Conservation (phyloP, 129 eudicot genomes). For the Logfia minima region DNA sequence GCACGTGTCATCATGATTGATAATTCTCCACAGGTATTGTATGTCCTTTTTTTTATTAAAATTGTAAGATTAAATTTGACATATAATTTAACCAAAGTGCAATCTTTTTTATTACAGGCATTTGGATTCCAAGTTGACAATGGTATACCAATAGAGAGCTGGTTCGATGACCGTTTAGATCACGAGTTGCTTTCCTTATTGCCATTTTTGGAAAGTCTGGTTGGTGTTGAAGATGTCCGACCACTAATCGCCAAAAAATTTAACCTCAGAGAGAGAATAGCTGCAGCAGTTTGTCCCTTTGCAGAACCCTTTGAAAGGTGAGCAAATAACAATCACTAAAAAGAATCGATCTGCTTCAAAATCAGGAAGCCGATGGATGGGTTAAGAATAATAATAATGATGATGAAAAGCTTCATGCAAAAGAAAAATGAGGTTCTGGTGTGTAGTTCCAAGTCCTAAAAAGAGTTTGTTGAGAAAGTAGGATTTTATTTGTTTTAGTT, state of each 20-base stretch:
- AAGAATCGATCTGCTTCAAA: constrained; percentile 16
- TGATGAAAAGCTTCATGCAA: constrained; percentile 10
- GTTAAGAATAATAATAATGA: constrained; percentile 22
- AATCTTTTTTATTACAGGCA: constrained; percentile 50
- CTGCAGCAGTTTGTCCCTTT: constrained; percentile 69
- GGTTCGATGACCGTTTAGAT: constrained; percentile 90
- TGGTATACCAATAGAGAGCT: constrained; percentile 97
- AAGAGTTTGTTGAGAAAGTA: constrained; percentile 9
- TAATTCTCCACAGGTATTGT: constrained; percentile 95
- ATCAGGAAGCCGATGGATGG: not conserved
- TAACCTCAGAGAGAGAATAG: constrained; percentile 70
- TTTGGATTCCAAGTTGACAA: constrained; percentile 99
- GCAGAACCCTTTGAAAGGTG: constrained; percentile 46
- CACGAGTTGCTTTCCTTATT: constrained; percentile 61
- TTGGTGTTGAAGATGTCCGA: constrained; percentile 88
- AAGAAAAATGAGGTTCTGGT: constrained; percentile 15
- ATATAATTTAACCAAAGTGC: not conserved
- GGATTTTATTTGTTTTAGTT: constrained; percentile 20
- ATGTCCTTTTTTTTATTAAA: not conserved
- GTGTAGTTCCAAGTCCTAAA: constrained; percentile 22
- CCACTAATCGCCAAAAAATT: constrained; percentile 70
- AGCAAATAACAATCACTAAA: not conserved
- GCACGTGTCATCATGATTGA: constrained; percentile 84
- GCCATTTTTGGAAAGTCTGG: constrained; percentile 85
- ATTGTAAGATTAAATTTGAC: not conserved